Evolutionary conservation across 768 basidiomycete species (phyloP), one percentile per base, ranked within the genome.

Genomic region (Trametes coccinea): DNA sequence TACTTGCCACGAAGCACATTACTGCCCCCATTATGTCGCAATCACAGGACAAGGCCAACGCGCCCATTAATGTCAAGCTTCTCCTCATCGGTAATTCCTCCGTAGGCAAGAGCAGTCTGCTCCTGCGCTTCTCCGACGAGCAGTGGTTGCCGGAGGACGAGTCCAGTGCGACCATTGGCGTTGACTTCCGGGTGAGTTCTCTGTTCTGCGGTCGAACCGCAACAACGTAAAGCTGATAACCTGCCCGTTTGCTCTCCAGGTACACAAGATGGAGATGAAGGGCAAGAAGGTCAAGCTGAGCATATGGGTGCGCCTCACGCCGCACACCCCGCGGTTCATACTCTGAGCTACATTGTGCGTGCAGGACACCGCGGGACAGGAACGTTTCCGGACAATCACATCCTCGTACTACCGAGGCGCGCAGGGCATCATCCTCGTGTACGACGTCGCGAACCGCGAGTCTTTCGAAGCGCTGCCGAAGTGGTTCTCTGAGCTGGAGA

Each of bases 111-210:
- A 93, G 90, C 64, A 94, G 92, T 67, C 79, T 98, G 13, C 74
- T 98, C 3, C 78, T 98, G 8, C 84, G 96, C n/a, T 98, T 98
- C 79, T 95, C 95, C 2, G 95, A 98, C 71, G 92, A 96, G 76
- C 91, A 93, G 68, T 98, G 95, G 89, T 77, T 98, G 17, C 88
- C 92, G 6, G 90, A 93, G 72, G 94, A 95, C 70, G 93, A 95
- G 75, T 85, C 87, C 49, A 91, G 85, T 64, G 89, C 91, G 31
- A 93, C 90, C 29, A 92, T 91, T 68, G 87, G 91, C 8, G 91
- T 93, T 1, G 91, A 93, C 73, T 93, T 92, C 75, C 78, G 91
- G 65, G 91, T 90, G 75, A 75, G 88, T 77, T n/a, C 7, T 40
- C 14, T 22, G 34, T 37, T 11, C 34, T 0, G 34, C 6, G 34